Conservation (phyloP, 2,329 filamentous ascomycete species). For the Sphaerulina musiva region DNA sequence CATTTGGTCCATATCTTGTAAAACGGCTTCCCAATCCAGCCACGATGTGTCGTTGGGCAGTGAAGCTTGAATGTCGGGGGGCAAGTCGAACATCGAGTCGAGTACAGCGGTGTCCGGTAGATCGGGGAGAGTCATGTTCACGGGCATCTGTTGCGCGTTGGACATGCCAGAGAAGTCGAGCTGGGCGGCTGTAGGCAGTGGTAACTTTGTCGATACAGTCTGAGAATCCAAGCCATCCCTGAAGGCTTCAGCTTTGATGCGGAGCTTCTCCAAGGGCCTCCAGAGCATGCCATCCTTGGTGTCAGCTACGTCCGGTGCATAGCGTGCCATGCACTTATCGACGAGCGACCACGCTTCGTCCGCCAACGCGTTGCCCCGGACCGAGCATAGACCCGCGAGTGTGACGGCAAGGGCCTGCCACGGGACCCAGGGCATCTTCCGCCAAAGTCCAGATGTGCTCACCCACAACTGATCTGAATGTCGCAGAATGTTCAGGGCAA, state of each 20-base stretch:
- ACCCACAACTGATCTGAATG: constrained; percentile 22
- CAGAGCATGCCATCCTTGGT: constrained; percentile 47
- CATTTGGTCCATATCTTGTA: constrained; percentile 37
- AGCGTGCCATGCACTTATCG: constrained; percentile 42
- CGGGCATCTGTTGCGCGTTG: neutral
- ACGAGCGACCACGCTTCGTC: constrained; percentile 48
- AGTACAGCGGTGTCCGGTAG: constrained; percentile 1
- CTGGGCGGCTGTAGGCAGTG: neutral
- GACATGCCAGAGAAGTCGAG: neutral
- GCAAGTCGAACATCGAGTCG: constrained; percentile 16
- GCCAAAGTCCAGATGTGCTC: constrained; percentile 35
- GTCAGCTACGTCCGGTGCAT: constrained; percentile 46
- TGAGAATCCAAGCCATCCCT: constrained; percentile 14
- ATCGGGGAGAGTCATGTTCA: neutral
- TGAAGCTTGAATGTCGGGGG: constrained; percentile 20
- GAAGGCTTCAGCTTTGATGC: constrained; percentile 42
- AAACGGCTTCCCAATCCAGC: constrained; percentile 35
- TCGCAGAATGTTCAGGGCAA: constrained; percentile 45
- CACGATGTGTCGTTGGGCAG: constrained; percentile 20
- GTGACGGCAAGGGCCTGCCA: constrained; percentile 52
- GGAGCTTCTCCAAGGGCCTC: constrained; percentile 50
- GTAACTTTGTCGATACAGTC: neutral
- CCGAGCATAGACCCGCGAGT: constrained; percentile 48
- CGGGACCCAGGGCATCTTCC: constrained; percentile 50
- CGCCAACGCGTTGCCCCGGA: constrained; percentile 42